Conservation (phyloP, 2,329 filamentous ascomycete genomes). For the Elsinoe batatas region DNA sequence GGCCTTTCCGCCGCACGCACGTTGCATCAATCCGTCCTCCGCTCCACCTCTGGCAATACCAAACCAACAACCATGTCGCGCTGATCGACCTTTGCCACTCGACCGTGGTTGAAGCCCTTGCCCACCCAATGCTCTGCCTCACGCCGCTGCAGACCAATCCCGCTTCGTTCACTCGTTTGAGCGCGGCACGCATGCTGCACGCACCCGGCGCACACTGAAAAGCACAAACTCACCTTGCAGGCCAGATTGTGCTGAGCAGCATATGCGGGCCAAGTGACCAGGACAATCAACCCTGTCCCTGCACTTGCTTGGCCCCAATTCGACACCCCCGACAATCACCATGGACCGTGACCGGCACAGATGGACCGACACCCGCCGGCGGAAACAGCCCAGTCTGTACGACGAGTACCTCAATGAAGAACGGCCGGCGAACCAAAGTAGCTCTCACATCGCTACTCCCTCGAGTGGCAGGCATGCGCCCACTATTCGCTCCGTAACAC, state of each 20-base stretch:
- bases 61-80: slow-evolving; percentile 5
- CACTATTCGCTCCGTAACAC: slow-evolving; percentile 57
- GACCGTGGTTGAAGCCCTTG: background rate
- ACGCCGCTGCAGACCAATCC: background rate
- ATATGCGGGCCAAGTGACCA: slow-evolving; percentile 11
- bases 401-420: slow-evolving; percentile 25
- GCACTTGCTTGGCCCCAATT: background rate
- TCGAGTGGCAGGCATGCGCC: slow-evolving; percentile 16
- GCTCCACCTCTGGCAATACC: background rate
- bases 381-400: slow-evolving; percentile 25
- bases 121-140: slow-evolving; percentile 4
- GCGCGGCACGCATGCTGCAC: slow-evolving; percentile 3
- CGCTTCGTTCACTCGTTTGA: background rate
- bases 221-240: background rate
- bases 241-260: background rate
- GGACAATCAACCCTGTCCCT: background rate
- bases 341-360: slow-evolving; percentile 16
- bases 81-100: slow-evolving; percentile 1
- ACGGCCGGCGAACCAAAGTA: slow-evolving; percentile 14
- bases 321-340: background rate
- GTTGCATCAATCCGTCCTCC: background rate
- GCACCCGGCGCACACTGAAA: background rate
- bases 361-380: slow-evolving; percentile 17
- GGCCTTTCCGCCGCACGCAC: background rate
- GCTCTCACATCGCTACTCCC: slow-evolving; percentile 7